phyloP scores from a whole-genome alignment of 1,284 basidiomycete species.

The Mycena sp. region DNA sequence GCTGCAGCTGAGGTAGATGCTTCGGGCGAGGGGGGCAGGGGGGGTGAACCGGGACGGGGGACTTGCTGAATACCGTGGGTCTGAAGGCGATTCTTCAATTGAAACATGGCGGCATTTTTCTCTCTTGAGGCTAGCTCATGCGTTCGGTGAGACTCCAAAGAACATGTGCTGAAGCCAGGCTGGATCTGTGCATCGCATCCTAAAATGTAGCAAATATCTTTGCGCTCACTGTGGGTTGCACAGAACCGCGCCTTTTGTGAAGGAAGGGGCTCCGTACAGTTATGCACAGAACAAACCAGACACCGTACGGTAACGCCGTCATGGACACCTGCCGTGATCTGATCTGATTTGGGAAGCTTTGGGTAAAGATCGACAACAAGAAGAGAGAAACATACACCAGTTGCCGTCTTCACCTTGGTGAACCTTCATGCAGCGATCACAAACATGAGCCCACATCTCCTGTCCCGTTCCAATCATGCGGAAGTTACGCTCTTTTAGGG shows the following conservation, averaged over 20 bases:
- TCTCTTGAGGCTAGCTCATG: neutral
- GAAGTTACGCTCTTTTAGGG: slow-evolving; percentile 17
- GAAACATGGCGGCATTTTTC: slow-evolving; percentile 26
- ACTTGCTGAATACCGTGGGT: slow-evolving; percentile 16
- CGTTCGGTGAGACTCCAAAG: neutral
- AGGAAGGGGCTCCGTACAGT: slow-evolving; percentile 15
- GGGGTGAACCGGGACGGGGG: neutral
- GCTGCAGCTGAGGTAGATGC: neutral
- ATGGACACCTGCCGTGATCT: slow-evolving; percentile 27
- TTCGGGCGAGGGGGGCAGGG: neutral
- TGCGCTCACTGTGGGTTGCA: neutral
- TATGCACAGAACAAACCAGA: slow-evolving; percentile 12
- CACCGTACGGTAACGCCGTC: slow-evolving; percentile 23
- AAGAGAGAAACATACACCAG: slow-evolving; percentile 16
- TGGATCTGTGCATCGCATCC: neutral
- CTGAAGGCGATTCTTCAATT: slow-evolving; percentile 7
- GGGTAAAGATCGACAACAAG: neutral
- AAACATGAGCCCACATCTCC: slow-evolving; percentile 22
- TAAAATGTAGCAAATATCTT: slow-evolving; percentile 13
- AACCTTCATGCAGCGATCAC: slow-evolving; percentile 22
- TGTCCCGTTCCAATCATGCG: slow-evolving; percentile 14
- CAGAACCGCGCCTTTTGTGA: slow-evolving; percentile 22
- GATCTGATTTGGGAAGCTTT: neutral
- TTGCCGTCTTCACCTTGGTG: slow-evolving; percentile 18
- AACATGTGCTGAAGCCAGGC: slow-evolving; percentile 15